Evolutionary conservation across 2,329 filamentous ascomycete species (phyloP), one percentile per base, ranked within the genome.

Genomic region (Fusarium subtropicale): DNA sequence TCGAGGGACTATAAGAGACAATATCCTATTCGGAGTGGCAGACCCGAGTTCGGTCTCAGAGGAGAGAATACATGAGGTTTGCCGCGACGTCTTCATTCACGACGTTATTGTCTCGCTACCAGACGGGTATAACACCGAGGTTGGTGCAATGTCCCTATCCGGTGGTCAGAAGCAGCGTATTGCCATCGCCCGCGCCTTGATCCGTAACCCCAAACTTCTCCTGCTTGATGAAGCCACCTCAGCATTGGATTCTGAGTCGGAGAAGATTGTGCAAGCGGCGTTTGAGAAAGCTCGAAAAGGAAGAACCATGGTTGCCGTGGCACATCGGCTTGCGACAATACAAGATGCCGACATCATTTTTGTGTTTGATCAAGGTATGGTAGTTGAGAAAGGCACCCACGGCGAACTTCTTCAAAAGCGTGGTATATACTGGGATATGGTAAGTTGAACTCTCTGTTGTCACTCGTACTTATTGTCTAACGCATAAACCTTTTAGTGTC

Each of bases 261-360:
- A 88, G 77, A 83, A 86, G 75, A 80, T 88, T n/a, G 86, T 89
- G 2, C 87, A 94, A 77, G 82, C 81, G 1, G 91, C 91, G 0
- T 88, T 94, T 74, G 90, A 93, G 80, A 82, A 82, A 22, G 88
- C 88, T 0, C 84, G 84, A 2, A 83, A 83, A 68, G 86, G 86
- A 1, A 80, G 86, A 4, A 89, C 92, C 2, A 92, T 91, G 64
- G 82, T 95, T 2, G 91, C 91, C 3, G 91, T 95, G 12, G 92
- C 92, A 1, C 92, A 95, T 76, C 84, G 92, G 9, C 82, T 95
- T 47, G 90, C 90, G 0, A 95, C 91, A 8, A 88, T 94, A 22
- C 91, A 92, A 77, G 90, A 94, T 71, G 91, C 92, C 1, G 89
- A 95, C 75, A 81, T 90, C 16, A 94, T 94, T 44, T 93, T 92